phyloP scores from a whole-genome alignment of 805 yeast genomes.

The Clavispora fructus region DNA sequence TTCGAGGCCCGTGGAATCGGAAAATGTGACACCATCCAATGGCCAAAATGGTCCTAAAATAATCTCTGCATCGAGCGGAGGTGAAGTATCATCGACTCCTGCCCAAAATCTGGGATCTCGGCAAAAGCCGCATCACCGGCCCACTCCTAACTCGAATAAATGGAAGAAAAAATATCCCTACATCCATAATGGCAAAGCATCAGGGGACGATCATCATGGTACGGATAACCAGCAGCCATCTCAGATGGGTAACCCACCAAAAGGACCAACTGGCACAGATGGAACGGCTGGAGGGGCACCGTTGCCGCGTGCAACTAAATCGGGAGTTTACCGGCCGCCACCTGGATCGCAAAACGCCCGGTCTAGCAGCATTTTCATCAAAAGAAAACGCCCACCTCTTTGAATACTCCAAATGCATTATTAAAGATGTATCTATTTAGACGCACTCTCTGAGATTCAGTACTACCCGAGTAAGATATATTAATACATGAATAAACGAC shows the following conservation, averaged over 20 bases:
- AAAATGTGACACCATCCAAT: no score
- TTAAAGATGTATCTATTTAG: no score
- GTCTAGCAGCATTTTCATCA: conserved; percentile 7
- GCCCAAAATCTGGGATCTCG: no score
- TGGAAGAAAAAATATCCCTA: not conserved
- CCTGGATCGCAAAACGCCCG: conserved; percentile 1
- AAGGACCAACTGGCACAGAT: not conserved
- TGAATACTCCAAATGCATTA: not conserved
- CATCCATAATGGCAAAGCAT: not conserved
- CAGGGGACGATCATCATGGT: not conserved
- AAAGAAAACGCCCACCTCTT: conserved; percentile 7
- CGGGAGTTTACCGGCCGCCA: conserved; percentile 9
- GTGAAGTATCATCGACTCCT: no score
- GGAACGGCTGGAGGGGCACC: not conserved
- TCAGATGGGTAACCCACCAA: not conserved
- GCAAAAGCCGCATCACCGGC: no score
- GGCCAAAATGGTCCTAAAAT: no score
- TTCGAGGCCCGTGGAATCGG: no score
- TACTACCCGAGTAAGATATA: not conserved
- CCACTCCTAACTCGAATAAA: not conserved
- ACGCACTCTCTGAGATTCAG: no score
- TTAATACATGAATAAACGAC: not conserved
- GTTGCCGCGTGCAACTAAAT: conserved; percentile 7
- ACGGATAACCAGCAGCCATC: not conserved
- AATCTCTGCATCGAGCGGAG: no score